phyloP scores from a whole-genome alignment of 345 rosid genomes.

The Eucalyptus cladocalyx region DNA sequence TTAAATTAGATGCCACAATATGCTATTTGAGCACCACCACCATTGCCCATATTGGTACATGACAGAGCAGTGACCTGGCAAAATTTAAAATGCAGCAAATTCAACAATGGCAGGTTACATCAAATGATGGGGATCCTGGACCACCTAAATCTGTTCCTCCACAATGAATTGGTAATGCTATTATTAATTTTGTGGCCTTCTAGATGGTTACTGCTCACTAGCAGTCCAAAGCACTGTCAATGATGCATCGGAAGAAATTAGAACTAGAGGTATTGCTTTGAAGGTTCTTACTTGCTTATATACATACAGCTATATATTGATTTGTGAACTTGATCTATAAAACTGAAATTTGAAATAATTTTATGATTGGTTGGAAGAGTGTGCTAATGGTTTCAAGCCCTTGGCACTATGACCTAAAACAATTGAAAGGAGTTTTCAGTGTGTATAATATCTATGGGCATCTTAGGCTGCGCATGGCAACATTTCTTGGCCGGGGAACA shows the following conservation, averaged over 20 bases:
- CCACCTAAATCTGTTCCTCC: not conserved
- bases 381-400: not conserved
- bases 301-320: not conserved
- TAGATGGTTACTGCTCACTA: not conserved
- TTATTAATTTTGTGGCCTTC: not conserved
- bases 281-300: not conserved
- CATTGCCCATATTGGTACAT: not conserved
- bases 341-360: not conserved
- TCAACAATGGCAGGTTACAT: not conserved
- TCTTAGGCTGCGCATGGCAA: no score
- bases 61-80: not conserved
- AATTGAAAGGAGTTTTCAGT: not conserved
- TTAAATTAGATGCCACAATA: not conserved
- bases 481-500: no score
- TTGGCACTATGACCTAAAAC: not conserved
- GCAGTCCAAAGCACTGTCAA: not conserved
- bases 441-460: not conserved
- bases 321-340: not conserved
- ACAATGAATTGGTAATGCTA: not conserved
- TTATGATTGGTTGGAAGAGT: not conserved
- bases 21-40: not conserved
- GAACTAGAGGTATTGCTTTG: not conserved
- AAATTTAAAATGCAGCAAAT: not conserved
- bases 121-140: not conserved
- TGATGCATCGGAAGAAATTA: not conserved